phyloP scores from a whole-genome alignment of 805 yeast genomes.

The Cyberlindnera sargentensis region DNA sequence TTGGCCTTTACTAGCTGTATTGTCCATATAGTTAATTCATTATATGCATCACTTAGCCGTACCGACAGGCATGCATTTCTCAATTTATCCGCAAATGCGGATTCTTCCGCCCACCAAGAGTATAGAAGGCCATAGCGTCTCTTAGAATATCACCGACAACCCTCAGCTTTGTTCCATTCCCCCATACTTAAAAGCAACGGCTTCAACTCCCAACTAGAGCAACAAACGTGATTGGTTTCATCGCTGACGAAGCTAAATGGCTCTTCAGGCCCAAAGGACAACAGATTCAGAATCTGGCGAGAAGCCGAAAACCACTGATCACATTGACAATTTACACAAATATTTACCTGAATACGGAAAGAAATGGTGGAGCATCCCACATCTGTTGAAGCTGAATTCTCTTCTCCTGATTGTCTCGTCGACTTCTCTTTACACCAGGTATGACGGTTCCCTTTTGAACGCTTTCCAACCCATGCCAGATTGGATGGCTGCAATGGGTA shows the following conservation, averaged over 20 bases:
- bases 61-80: neutral
- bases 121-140: neutral
- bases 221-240: slow-evolving; percentile 12
- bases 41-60: no score
- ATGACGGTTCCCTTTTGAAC: slow-evolving; percentile 43
- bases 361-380: slow-evolving; percentile 31
- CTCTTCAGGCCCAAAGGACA: slow-evolving; percentile 6
- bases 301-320: neutral
- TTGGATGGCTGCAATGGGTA: slow-evolving; percentile 35
- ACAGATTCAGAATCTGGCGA: neutral
- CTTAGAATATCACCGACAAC: neutral
- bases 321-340: slow-evolving; percentile 12
- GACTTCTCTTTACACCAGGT: slow-evolving; percentile 43
- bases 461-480: slow-evolving; percentile 39
- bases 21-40: no score
- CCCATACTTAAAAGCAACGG: neutral
- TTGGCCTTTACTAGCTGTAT: no score
- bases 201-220: neutral
- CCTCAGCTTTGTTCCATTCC: no score
- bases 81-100: neutral
- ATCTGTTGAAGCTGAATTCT: slow-evolving; percentile 31
- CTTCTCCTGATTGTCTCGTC: slow-evolving; percentile 35
- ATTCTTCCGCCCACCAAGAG: no score
- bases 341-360: slow-evolving; percentile 23
- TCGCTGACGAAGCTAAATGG: slow-evolving; percentile 18